Evolutionary conservation across 164 flowering plant genomes (phyloP).

Genomic region (Akebia trifoliata): DNA sequence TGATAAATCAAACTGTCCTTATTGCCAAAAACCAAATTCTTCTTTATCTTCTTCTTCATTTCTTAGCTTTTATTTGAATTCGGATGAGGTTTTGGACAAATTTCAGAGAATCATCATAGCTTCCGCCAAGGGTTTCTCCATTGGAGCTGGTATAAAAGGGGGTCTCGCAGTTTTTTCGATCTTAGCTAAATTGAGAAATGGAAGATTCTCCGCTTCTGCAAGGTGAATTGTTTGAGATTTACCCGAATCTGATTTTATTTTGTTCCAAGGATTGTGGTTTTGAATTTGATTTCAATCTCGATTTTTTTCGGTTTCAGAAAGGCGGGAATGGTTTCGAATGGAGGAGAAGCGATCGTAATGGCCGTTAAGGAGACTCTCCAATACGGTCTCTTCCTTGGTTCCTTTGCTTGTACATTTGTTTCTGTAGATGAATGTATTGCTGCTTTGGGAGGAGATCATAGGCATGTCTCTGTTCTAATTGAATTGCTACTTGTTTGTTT

Average conservation of each 20-base stretch:
- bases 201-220: too few species aligned
- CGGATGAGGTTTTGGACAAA: conserved; percentile 52
- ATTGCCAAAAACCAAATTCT: conserved; percentile 27
- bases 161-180: conserved; percentile 77
- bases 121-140: conserved; percentile 75
- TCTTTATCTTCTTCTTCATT: conserved; percentile 24
- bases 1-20: conserved; percentile 18
- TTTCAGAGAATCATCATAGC: conserved; percentile 50
- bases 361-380: conserved; percentile 79
- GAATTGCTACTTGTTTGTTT: too few species aligned
- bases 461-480: conserved; percentile 40
- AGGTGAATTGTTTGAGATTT: too few species aligned
- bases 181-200: conserved; percentile 50
- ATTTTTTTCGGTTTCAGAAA: too few species aligned
- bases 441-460: conserved; percentile 67
- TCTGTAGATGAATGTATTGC: conserved; percentile 79
- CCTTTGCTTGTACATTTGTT: conserved; percentile 87
- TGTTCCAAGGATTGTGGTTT: too few species aligned
- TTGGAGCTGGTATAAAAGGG: conserved; percentile 93
- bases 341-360: conserved; percentile 45
- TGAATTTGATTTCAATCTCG: too few species aligned
- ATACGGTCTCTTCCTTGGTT: conserved; percentile 92
- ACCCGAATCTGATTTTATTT: too few species aligned
- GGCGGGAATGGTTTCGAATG: conserved; percentile 33
- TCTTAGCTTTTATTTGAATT: conserved; percentile 21